Conservation (phyloP, 2,329 filamentous ascomycete species). For the Hypoxylon sp. region DNA sequence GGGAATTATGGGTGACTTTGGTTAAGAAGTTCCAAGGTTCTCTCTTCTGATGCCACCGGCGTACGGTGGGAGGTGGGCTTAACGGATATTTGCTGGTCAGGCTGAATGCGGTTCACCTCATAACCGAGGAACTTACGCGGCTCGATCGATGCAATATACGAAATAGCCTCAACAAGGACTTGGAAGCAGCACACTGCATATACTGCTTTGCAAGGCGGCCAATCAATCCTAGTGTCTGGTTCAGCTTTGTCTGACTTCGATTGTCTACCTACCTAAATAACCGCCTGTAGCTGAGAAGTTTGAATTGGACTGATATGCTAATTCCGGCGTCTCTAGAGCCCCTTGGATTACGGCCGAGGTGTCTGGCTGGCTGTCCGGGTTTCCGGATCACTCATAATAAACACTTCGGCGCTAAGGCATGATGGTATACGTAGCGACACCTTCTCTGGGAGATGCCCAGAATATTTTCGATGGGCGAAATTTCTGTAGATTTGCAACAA, state of each 20-base stretch:
- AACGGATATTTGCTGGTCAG: conserved; percentile 39
- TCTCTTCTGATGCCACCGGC: not conserved
- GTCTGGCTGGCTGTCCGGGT: conserved; percentile 6
- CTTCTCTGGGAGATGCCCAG: not conserved
- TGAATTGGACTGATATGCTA: conserved; percentile 3
- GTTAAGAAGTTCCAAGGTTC: conserved; percentile 4
- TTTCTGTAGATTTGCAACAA: conserved; percentile 2
- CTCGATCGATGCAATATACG: conserved; percentile 35
- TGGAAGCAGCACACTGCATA: conserved; percentile 13
- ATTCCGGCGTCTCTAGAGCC: conserved; percentile 5
- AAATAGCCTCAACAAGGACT: conserved; percentile 21
- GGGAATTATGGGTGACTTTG: conserved; percentile 27
- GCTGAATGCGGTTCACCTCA: conserved; percentile 37
- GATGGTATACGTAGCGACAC: conserved; percentile 6
- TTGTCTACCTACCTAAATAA: conserved; percentile 19
- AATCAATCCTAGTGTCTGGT: conserved; percentile 27
- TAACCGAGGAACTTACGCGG: conserved; percentile 34
- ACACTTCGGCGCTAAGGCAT: not conserved
- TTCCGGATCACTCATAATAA: conserved; percentile 3
- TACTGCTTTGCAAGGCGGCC: conserved; percentile 29
- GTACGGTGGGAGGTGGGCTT: conserved; percentile 22
- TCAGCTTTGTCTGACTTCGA: conserved; percentile 31
- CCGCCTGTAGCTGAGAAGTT: conserved; percentile 7
- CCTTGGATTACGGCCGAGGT: conserved; percentile 23
- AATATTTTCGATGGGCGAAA: not conserved